Conservation (phyloP, 1,284 basidiomycete species). For the Ganoderma meredithae region DNA sequence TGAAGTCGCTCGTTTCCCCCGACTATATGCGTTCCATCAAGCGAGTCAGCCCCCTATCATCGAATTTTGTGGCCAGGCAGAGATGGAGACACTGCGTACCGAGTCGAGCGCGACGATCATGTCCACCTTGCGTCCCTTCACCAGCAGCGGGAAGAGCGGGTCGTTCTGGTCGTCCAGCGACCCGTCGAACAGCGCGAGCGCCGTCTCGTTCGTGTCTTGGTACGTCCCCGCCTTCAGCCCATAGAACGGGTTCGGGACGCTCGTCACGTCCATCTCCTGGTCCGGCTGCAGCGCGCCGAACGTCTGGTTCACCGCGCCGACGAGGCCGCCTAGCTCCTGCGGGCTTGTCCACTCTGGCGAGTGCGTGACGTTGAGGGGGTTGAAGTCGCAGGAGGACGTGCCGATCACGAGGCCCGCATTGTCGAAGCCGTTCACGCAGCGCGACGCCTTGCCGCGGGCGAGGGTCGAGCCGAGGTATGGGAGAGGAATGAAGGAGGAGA, state of each 20-base stretch:
- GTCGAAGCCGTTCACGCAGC: conserved; percentile 20
- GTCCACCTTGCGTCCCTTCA: conserved; percentile 14
- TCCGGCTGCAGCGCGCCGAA: conserved; percentile 14
- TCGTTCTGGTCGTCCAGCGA: conserved; percentile 21
- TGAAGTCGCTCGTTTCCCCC: conserved; percentile 15
- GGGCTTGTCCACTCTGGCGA: conserved; percentile 11
- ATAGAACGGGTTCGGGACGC: conserved; percentile 22
- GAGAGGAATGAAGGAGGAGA: conserved; percentile 17
- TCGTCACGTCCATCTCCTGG: conserved; percentile 17
- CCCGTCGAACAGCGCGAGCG: conserved; percentile 18
- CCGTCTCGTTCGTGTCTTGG: conserved; percentile 17
- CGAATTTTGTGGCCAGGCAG: not conserved
- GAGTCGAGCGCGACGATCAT: conserved; percentile 19
- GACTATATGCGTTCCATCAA: conserved; percentile 7
- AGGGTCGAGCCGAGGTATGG: conserved; percentile 20
- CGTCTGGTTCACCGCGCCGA: conserved; percentile 2
- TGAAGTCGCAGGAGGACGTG: conserved; percentile 23
- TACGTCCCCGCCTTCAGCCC: conserved; percentile 10
- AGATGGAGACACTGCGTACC: not conserved
- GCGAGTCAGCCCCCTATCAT: not conserved
- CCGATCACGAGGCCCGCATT: conserved; percentile 21
- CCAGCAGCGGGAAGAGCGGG: conserved; percentile 18
- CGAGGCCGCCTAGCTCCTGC: conserved; percentile 11
- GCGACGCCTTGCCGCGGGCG: not conserved
- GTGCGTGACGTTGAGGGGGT: conserved; percentile 17